Base-by-base conservation (phyloP, 2,329 filamentous ascomycete species). In the Alternaria alternata region DNA sequence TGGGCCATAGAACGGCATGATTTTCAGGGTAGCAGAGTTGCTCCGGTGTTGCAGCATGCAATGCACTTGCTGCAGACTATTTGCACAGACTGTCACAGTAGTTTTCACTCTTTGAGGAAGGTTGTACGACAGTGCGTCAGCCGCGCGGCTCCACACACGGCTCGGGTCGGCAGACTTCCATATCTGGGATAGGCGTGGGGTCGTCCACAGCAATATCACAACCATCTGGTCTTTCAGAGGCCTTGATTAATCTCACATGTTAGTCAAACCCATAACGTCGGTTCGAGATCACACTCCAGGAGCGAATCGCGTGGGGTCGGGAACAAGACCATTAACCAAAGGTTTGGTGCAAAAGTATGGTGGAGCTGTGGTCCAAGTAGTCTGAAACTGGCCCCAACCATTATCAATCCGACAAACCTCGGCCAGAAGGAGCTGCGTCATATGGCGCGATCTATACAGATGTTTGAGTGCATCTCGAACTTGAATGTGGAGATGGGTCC, bases 141-240 rank as follows among this genome's bases (percentile, higher is more conserved):
- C 58, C 61, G 61, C 61, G 60, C 60, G 60, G 57, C 51, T 62
- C 55, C 47, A 51, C 28, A 58, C 51, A 54, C 60, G 60, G 60
- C 60, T 63, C 57, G 52, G 57, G 47, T 63, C 60, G 52, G 60
- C 38, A 49, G 42, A 60, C 47, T 39, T 55, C 57, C 56, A 14
- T 22, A 49, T 57, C 16, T 39, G 55, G 51, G 46, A 53, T 41
- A 28, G 49, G 24, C 36, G 48, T 58, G 32, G 48, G 20, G 47
- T 43, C 32, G 28, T 26, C 18, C 30, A 39, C 24, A 16, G 22
- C 32, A 16, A 48, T 6, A 42, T 47, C 20, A 57, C 38, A 34
- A 54, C 28, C 32, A 39, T 54, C 28, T 32, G 20, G 22, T 36
- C 32, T 49, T 49, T 18, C 32, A 36, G 32, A 36, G 46, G 46